phyloP scores from a whole-genome alignment of 345 rosid species.

The thale cress (Arabidopsis thaliana) region DNA sequence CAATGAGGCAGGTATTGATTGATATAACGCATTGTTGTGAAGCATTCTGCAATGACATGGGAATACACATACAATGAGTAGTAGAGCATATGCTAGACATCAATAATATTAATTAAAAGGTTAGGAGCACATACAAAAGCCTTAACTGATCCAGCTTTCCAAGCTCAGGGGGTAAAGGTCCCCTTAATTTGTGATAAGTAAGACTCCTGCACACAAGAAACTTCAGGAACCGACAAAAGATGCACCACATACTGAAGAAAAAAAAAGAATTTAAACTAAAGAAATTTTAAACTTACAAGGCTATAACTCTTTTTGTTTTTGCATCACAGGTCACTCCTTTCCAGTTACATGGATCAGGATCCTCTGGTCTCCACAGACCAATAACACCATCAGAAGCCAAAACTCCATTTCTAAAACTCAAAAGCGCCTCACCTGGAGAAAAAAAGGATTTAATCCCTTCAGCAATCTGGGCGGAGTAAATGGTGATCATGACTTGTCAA shows the following conservation, averaged over 20 bases:
- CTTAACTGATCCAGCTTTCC: conserved; percentile 78
- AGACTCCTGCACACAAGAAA: conserved; percentile 63
- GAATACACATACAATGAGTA: conserved; percentile 41
- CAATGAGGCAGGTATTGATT: conserved; percentile 71
- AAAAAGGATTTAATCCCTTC: conserved; percentile 1
- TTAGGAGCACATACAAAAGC: conserved; percentile 65
- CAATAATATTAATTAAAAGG: conserved; percentile 30
- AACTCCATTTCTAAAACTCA: conserved; percentile 73
- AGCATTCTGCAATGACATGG: conserved; percentile 63
- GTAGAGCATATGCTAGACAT: conserved; percentile 14
- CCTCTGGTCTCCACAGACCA: conserved; percentile 85
- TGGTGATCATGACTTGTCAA: conserved; percentile 48
- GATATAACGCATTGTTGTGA: conserved; percentile 80
- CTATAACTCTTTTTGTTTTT: conserved; percentile 76
- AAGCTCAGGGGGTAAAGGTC: conserved; percentile 81
- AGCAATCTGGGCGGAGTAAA: conserved; percentile 44
- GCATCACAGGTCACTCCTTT: conserved; percentile 84
- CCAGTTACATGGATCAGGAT: conserved; percentile 96
- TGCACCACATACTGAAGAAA: conserved; percentile 9
- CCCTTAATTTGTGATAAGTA: conserved; percentile 77
- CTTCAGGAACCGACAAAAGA: conserved; percentile 29
- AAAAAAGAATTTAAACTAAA: conserved; percentile 8
- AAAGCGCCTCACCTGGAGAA: conserved; percentile 78
- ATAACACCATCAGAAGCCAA: conserved; percentile 72
- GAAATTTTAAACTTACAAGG: conserved; percentile 63